Base-by-base conservation (phyloP, 2,329 filamentous ascomycete species). In the Aplosporella prunicola region DNA sequence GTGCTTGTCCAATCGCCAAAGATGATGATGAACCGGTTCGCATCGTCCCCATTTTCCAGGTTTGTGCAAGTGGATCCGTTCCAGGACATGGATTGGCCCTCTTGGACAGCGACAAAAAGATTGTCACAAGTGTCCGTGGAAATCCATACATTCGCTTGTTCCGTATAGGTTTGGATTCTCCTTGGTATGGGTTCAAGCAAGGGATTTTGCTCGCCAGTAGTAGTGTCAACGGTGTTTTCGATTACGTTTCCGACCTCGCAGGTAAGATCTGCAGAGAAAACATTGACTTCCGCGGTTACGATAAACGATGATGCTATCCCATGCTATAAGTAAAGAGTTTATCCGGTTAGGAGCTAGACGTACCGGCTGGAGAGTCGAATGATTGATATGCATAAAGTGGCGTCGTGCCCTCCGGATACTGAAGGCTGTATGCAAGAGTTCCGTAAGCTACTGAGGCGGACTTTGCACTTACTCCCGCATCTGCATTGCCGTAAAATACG, bases 261-360 rank as follows among this genome's bases (percentile, higher is more conserved):
- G 31, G 15, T 14, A 4, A 33, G 20, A 10, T 33, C 31, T 9
- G 31, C 31, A 6, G 31, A 33, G n/a, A 33, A 33, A 10, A 33
- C 31, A 16, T 33, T 22, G 20, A 33, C 31, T 2, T 11, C 8
- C 2, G 31, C 31, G 14, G 20, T 10, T 9, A 33, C 9, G 17
- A n/a, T 15, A 3, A 22, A 7, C 4, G 24, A n/a, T 14, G 30
- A 32, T 23, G 30, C 30, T 32, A n/a, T n/a, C 5, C n/a, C n/a
- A 9, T 7, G 16, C 5, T 13, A 14, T 5, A 14, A 9, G 18
- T 32, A 23, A 11, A 31, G 15, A 31, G 13, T 16, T 8, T 8
- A n/a, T n/a, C n/a, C n/a, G 5, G 9, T 17, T 8, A 11, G 5
- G 15, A 8, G 20, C 9, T 10, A 11, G 10, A 10, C 31, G 23